Conservation (phyloP, 495 filamentous ascomycete genomes). For the Pseudotulostoma volvatum region DNA sequence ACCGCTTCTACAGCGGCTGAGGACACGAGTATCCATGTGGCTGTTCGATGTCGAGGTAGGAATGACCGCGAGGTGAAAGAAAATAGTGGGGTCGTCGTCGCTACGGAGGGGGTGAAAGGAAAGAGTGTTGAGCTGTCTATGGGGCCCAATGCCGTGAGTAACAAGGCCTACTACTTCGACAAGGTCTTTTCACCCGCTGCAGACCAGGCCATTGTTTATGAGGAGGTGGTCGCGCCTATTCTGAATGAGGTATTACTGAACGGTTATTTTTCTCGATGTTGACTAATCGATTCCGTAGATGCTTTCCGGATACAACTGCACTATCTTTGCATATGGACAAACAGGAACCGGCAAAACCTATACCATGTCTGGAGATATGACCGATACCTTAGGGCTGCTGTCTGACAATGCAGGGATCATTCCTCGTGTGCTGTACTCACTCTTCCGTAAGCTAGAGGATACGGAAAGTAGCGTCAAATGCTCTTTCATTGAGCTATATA, state of each 20-base stretch:
- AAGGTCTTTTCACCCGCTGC: slow-evolving; percentile 93
- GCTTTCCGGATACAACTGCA: slow-evolving; percentile 92
- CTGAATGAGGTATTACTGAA: slow-evolving; percentile 57
- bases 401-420: slow-evolving; percentile 91
- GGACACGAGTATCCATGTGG: slow-evolving; percentile 94
- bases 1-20: slow-evolving; percentile 74
- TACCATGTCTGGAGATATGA: slow-evolving; percentile 98
- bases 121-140: slow-evolving; percentile 74
- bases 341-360: slow-evolving; percentile 98
- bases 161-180: slow-evolving; percentile 94
- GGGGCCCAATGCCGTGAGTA: slow-evolving; percentile 80
- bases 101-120: slow-evolving; percentile 72
- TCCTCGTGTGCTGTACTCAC: slow-evolving; percentile 66
- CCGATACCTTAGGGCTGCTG: slow-evolving; percentile 62
- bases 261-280: not conserved
- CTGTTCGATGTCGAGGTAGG: slow-evolving; percentile 83
- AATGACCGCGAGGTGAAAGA: slow-evolving; percentile 84
- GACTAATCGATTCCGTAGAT: slow-evolving; percentile 38
- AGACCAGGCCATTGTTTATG: slow-evolving; percentile 81
- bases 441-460: slow-evolving; percentile 77
- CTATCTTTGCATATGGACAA: slow-evolving; percentile 96
- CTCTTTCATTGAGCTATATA: slow-evolving; percentile 97
- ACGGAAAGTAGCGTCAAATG: slow-evolving; percentile 84
- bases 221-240: slow-evolving; percentile 84
- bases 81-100: slow-evolving; percentile 81